phyloP scores from a whole-genome alignment of 306 rosid species.

The Cucurbita moschata region DNA sequence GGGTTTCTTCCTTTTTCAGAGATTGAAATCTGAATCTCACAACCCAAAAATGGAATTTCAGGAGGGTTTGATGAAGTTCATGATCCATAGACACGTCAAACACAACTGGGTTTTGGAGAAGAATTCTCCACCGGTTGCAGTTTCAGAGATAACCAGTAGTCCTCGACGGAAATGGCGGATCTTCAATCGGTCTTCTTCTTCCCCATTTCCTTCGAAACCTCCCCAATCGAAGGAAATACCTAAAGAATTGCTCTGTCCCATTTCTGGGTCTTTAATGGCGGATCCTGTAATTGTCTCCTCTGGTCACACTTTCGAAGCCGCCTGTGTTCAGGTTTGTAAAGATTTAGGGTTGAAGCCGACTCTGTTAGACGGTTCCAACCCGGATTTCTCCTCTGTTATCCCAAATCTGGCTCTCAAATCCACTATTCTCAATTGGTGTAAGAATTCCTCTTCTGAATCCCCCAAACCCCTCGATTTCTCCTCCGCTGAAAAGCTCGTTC shows the following conservation, averaged over 20 bases:
- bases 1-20: background rate
- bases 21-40: background rate
- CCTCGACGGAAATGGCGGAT: conserved; percentile 58
- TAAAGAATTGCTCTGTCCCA: conserved; percentile 68
- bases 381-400: conserved; percentile 62
- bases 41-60: conserved; percentile 42
- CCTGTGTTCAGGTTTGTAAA: conserved; percentile 42
- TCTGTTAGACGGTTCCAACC: conserved; percentile 37
- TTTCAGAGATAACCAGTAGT: background rate
- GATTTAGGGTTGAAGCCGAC: conserved; percentile 36
- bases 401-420: conserved; percentile 75
- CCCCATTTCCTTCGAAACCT: conserved; percentile 18
- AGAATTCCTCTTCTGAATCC: conserved; percentile 11
- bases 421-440: conserved; percentile 63
- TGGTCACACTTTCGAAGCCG: conserved; percentile 73
- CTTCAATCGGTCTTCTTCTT: conserved; percentile 21
- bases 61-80: conserved; percentile 27
- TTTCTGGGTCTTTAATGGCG: conserved; percentile 54
- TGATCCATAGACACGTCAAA: conserved; percentile 14
- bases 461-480: conserved; percentile 23
- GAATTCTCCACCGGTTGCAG: conserved; percentile 3
- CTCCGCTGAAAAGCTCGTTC: conserved; percentile 33
- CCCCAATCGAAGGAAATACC: conserved; percentile 28
- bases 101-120: conserved; percentile 12
- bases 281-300: conserved; percentile 89